phyloP scores from a whole-genome alignment of 106 monocot genomes.

The Dioscorea alata region DNA sequence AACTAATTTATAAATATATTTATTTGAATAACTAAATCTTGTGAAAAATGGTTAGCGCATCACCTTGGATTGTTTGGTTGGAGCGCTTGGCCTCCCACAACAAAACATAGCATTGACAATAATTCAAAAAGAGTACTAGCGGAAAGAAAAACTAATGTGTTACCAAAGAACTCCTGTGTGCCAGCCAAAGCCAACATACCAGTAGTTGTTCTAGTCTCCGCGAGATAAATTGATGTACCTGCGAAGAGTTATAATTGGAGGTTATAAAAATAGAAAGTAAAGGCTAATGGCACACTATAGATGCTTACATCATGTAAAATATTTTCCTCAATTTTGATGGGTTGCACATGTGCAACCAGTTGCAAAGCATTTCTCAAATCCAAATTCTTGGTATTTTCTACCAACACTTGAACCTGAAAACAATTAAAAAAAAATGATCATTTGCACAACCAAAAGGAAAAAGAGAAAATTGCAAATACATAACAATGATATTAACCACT shows the following conservation, averaged over 20 bases:
- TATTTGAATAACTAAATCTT: too few species aligned
- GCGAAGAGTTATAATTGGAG: not conserved
- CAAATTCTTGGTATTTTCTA: constrained; percentile 81
- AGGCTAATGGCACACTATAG: not conserved
- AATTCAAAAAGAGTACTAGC: not conserved
- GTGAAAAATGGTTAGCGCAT: too few species aligned
- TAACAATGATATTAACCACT: constrained; percentile 16
- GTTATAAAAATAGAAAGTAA: not conserved
- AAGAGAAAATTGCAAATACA: not conserved
- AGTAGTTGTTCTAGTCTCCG: constrained; percentile 90
- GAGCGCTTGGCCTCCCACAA: too few species aligned
- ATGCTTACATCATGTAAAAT: constrained; percentile 59
- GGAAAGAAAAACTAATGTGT: not conserved
- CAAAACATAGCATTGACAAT: too few species aligned
- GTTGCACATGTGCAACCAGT: constrained; percentile 70
- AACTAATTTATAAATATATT: too few species aligned
- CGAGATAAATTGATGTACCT: constrained; percentile 85
- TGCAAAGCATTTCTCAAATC: constrained; percentile 60
- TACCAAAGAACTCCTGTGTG: not conserved
- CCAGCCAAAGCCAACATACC: constrained; percentile 42
- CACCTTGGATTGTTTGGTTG: too few species aligned
- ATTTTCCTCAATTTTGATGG: constrained; percentile 43
- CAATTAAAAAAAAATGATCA: not conserved
- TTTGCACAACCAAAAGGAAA: not conserved
- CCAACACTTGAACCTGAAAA: constrained; percentile 83